Conservation (phyloP, 371 early-diverging fungal species). For the Zychaea mexicana region DNA sequence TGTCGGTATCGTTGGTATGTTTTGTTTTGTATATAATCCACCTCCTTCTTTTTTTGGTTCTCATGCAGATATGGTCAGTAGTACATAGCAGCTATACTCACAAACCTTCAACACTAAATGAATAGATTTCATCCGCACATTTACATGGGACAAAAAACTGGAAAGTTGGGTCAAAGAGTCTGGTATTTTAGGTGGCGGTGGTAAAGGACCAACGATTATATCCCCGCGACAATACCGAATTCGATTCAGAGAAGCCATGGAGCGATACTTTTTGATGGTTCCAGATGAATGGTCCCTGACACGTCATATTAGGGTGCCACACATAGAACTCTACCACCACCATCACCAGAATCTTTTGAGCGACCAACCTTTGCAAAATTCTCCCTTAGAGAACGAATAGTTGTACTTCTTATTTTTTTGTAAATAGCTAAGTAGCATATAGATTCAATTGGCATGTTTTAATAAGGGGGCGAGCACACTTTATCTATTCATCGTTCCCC, state of each 20-base stretch:
- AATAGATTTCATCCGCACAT: conserved; percentile 92
- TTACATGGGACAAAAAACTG: conserved; percentile 96
- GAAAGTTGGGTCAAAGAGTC: conserved; percentile 97
- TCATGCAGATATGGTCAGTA: no score
- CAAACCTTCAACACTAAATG: not conserved
- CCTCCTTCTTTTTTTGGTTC: not conserved
- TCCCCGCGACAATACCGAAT: conserved; percentile 92
- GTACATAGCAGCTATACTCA: not conserved
- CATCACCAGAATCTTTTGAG: conserved; percentile 16
- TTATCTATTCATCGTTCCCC: not conserved
- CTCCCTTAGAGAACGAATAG: conserved; percentile 1
- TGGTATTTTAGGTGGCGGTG: conserved; percentile 83
- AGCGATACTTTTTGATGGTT: conserved; percentile 82
- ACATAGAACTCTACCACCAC: conserved; percentile 19
- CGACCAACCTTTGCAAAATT: not conserved
- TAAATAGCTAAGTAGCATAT: conserved; percentile 2
- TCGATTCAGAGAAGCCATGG: conserved; percentile 95
- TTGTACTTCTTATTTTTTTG: not conserved
- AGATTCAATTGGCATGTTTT: not conserved
- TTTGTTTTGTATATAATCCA: not conserved
- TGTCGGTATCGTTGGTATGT: conserved; percentile 93
- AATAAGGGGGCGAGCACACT: not conserved
- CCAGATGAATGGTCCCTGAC: conserved; percentile 64
- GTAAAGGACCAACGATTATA: conserved; percentile 93
- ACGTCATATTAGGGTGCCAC: conserved; percentile 16